These are phyloP conservation scores for Sporisorium exsertum DNA, from an alignment of 1,284 basidiomycete genomes.

Conservation along the genomic window DNA sequence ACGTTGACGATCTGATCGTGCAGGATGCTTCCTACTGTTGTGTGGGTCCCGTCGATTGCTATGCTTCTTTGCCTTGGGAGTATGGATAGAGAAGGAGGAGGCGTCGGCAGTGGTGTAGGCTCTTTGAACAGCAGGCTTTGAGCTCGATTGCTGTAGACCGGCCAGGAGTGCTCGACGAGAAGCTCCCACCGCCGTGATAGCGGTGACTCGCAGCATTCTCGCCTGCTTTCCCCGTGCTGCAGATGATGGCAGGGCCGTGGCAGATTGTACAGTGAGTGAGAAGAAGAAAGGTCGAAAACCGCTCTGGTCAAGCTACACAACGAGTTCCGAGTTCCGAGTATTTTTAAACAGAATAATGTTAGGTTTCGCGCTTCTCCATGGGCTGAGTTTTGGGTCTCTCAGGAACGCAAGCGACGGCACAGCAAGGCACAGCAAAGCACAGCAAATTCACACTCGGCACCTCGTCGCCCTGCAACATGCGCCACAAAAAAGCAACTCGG, in stretches of 20 bases:
- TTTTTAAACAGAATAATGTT: neutral
- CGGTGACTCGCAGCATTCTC: slow-evolving; percentile 26
- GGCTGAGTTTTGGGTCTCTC: neutral
- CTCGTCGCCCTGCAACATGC: neutral
- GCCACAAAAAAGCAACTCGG: neutral
- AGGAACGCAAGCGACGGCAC: slow-evolving; percentile 2
- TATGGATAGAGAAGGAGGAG: slow-evolving; percentile 26
- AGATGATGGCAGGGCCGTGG: neutral
- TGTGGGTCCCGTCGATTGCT: neutral
- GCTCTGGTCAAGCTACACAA: neutral
- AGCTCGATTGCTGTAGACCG: neutral
- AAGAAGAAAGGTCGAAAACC: slow-evolving; percentile 1
- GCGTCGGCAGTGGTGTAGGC: slow-evolving; percentile 17
- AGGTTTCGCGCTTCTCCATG: neutral
- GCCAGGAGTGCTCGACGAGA: slow-evolving; percentile 18
- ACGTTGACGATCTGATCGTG: neutral
- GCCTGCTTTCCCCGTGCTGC: neutral
- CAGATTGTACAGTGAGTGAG: neutral
- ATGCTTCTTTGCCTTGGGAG: slow-evolving; percentile 18
- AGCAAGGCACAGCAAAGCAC: slow-evolving; percentile 4
- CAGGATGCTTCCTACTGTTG: neutral
- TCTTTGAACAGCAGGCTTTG: neutral
- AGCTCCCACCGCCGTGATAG: slow-evolving; percentile 22
- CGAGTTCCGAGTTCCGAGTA: slow-evolving; percentile 1
- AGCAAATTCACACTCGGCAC: neutral